Base-by-base conservation (phyloP, 1,284 basidiomycete species). In the Papiliotrema flavescens region DNA sequence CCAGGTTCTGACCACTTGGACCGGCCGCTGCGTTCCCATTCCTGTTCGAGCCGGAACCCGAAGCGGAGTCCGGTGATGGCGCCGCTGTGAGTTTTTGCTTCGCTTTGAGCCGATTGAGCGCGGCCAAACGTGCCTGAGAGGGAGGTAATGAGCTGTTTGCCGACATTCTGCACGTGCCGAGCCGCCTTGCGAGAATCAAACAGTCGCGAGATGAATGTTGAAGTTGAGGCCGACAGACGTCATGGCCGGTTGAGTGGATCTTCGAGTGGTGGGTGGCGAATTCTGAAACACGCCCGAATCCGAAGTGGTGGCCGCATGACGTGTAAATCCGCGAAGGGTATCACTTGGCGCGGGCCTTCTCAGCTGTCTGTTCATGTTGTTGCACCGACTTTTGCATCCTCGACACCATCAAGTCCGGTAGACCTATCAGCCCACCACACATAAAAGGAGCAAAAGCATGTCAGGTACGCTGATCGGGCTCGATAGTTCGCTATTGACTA, bases 61-160 rank as follows among this genome's bases (percentile, higher is more conserved):
- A n/a, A n/a, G 28, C 28, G 28, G 11, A 32, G 28, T 32, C 28
- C 6, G 42, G n/a, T 9, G 28, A 6, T 17, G 49, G 19, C 6
- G 56, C 39, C 39, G 41, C 51, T 17, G 41, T 49, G 41, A 67
- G 62, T 37, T 64, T 63, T 8, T 64, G 56, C 54, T 75, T 75
- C 3, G 74, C 75, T 63, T 76, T 78, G 19, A 76, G 59, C 2
- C 76, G 64, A 55, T 76, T 76, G 28, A 78, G 64, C 17, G 74
- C 71, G n/a, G 74, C 73, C 45, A 73, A 58, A 2, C 75, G 61
- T 1, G 71, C 63, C 58, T 76, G 73, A 8, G 65, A 62, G 13
- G 72, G 66, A 4, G 69, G 68, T 2, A 73, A 62, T 2, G 20
- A 19, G 41, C 11, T 17, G 3, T 2, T 35, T 8, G 34, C 13